Conservation (phyloP, 1,284 basidiomycete species). For the Apiotrichum gracile region DNA sequence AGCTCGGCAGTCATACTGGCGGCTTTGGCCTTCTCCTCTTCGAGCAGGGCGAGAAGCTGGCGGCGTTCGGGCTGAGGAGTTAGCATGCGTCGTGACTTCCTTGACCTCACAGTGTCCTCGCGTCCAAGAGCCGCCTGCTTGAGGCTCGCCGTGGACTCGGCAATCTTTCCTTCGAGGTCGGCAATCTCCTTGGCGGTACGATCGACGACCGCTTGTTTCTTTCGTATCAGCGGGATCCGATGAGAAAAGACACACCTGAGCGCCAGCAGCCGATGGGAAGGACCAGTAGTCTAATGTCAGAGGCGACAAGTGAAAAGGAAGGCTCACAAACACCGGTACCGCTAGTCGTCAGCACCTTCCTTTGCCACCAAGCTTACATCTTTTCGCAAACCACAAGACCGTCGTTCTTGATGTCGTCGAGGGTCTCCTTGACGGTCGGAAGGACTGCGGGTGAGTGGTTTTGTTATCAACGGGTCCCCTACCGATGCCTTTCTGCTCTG, state of each 20-base stretch:
- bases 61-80: conserved; percentile 55
- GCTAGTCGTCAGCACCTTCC: conserved; percentile 19
- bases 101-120: conserved; percentile 59
- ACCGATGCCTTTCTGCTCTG: conserved; percentile 84
- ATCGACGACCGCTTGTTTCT: conserved; percentile 53
- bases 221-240: neutral
- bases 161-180: conserved; percentile 44
- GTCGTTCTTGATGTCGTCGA: conserved; percentile 77
- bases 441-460: conserved; percentile 54
- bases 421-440: conserved; percentile 79
- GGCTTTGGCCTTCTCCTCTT: conserved; percentile 7
- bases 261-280: conserved; percentile 77
- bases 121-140: conserved; percentile 55
- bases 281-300: conserved; percentile 74
- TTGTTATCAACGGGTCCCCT: conserved; percentile 12
- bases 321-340: conserved; percentile 79
- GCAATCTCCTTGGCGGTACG: conserved; percentile 54
- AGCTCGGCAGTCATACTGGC: conserved; percentile 54
- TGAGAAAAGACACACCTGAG: conserved; percentile 53
- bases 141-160: conserved; percentile 46
- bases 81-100: neutral
- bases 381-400: conserved; percentile 76
- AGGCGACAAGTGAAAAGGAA: neutral
- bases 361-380: conserved; percentile 51
- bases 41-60: conserved; percentile 51